Conservation (phyloP, 2,329 filamentous ascomycete species). For the Thermoascus crustaceus region DNA sequence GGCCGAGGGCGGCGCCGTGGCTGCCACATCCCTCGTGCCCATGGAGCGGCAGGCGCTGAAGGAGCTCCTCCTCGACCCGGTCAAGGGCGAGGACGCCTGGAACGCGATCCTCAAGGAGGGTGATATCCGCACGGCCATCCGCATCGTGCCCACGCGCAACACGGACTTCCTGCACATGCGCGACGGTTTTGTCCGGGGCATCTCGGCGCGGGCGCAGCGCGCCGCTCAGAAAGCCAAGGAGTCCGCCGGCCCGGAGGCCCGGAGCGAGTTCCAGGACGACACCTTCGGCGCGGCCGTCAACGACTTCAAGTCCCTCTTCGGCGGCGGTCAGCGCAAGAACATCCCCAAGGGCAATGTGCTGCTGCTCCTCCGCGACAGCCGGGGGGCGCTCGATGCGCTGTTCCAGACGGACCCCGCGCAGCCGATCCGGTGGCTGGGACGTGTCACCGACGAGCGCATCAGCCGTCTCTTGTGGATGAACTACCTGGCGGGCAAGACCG, state of each 20-base stretch:
- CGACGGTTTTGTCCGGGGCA: conserved; percentile 81
- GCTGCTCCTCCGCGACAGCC: conserved; percentile 58
- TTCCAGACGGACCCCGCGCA: conserved; percentile 48
- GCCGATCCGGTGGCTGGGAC: conserved; percentile 54
- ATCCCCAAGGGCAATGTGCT: conserved; percentile 75
- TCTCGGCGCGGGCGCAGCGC: conserved; percentile 62
- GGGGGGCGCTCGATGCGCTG: conserved; percentile 59
- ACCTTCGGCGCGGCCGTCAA: conserved; percentile 66
- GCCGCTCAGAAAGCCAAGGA: conserved; percentile 42
- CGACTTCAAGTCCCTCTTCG: conserved; percentile 75
- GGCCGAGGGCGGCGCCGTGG: conserved; percentile 45
- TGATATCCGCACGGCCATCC: conserved; percentile 66
- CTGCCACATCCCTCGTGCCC: conserved; percentile 74
- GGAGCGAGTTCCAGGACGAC: conserved; percentile 57
- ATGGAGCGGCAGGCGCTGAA: conserved; percentile 70
- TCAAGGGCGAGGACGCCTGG: conserved; percentile 66
- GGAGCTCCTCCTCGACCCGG: conserved; percentile 59
- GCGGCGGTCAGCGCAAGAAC: conserved; percentile 56
- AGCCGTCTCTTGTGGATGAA: conserved; percentile 79
- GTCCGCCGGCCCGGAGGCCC: conserved; percentile 10
- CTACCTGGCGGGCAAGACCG: conserved; percentile 77
- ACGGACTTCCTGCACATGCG: conserved; percentile 90
- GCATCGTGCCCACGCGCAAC: conserved; percentile 82
- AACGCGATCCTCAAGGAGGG: conserved; percentile 57
- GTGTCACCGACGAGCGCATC: conserved; percentile 69